Conservation (phyloP, 2,329 filamentous ascomycete genomes). For the Claviceps capensis region DNA sequence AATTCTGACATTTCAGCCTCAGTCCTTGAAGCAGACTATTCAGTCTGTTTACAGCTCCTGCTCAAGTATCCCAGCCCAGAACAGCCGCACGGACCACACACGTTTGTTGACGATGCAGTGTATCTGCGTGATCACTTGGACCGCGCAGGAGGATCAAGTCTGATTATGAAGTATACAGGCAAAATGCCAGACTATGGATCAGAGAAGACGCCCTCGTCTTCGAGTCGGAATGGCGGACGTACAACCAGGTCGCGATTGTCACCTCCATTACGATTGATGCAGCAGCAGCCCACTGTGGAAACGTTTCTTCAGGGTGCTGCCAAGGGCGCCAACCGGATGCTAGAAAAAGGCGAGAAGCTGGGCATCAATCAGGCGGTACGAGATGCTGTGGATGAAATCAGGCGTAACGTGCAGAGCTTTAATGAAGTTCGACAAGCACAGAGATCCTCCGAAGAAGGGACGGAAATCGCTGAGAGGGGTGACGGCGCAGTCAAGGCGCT, state of each 20-base stretch:
- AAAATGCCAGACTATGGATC: constrained; percentile 27
- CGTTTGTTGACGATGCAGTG: constrained; percentile 75
- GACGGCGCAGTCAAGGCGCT: constrained; percentile 24
- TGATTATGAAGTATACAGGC: constrained; percentile 60
- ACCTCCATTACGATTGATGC: constrained; percentile 36
- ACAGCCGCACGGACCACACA: constrained; percentile 51
- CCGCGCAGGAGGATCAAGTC: constrained; percentile 43
- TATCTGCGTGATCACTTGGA: constrained; percentile 56
- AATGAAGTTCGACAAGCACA: constrained; percentile 40
- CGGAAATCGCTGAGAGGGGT: constrained; percentile 20
- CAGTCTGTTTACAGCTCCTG: constrained; percentile 65
- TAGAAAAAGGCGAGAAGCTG: constrained; percentile 60
- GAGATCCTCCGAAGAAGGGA: constrained; percentile 16
- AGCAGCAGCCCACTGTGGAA: constrained; percentile 50
- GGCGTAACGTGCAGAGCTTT: constrained; percentile 57
- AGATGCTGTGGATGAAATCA: constrained; percentile 69
- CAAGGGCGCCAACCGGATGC: constrained; percentile 59
- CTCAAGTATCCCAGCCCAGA: constrained; percentile 67
- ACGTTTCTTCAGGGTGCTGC: constrained; percentile 63
- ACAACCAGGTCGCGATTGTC: constrained; percentile 29
- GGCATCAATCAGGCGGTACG: constrained; percentile 70
- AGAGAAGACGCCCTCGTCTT: constrained; percentile 4
- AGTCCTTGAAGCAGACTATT: constrained; percentile 83
- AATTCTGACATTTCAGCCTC: constrained; percentile 12
- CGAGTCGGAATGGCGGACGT: constrained; percentile 22